Evolutionary conservation across 495 filamentous ascomycete species (phyloP).

Genomic region (Xylaria sp.): DNA sequence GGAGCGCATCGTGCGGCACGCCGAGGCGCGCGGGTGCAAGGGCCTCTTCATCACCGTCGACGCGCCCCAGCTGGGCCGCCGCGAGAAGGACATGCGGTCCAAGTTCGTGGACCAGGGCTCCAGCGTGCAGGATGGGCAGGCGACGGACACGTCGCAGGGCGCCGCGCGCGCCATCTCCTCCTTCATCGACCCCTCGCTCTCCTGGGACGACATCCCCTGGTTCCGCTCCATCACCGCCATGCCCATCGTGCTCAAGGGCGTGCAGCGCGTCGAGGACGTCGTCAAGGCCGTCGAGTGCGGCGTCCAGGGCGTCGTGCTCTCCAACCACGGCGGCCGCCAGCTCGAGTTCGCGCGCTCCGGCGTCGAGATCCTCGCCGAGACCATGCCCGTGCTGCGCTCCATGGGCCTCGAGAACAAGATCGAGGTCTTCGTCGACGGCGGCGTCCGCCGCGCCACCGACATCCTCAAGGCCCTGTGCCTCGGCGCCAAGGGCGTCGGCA

Average conservation of each 20-base stretch:
- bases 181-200: conserved; percentile 92
- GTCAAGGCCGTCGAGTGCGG: conserved; percentile 81
- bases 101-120: conserved; percentile 90
- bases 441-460: conserved; percentile 87
- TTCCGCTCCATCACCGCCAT: conserved; percentile 91
- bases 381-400: conserved; percentile 90
- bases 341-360: conserved; percentile 90
- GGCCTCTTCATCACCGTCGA: conserved; percentile 98
- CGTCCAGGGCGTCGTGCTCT: conserved; percentile 91
- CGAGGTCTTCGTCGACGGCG: conserved; percentile 92
- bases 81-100: conserved; percentile 93
- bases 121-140: conserved; percentile 75
- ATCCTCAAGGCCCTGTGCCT: conserved; percentile 96
- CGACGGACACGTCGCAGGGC: conserved; percentile 86
- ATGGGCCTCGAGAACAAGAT: conserved; percentile 82
- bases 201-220: conserved; percentile 96
- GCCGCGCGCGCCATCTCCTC: conserved; percentile 88
- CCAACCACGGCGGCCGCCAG: conserved; percentile 97
- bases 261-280: conserved; percentile 95
- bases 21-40: conserved; percentile 91
- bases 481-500: conserved; percentile 91
- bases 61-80: conserved; percentile 90
- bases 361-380: conserved; percentile 94
- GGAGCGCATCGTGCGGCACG: conserved; percentile 86
- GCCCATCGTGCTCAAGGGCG: conserved; percentile 96